Conservation (phyloP, 257 asterid genomes). For the Penstemon davidsonii region DNA sequence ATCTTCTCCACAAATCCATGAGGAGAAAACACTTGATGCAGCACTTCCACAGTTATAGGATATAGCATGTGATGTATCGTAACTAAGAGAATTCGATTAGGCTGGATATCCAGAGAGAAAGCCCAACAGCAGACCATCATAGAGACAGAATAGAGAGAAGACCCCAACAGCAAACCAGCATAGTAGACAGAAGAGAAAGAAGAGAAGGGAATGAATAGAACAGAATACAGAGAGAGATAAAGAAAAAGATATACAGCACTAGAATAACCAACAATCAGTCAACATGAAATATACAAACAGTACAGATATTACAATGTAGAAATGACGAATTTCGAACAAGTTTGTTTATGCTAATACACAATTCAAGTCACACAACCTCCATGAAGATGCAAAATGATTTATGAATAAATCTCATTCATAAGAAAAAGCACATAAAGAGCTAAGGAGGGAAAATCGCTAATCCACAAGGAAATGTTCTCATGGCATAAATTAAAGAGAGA, state of each 20-base stretch:
- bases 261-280: constrained; percentile 33
- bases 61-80: constrained; percentile 99
- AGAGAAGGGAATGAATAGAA: constrained; percentile 84
- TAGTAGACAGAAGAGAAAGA: constrained; percentile 70
- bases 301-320: background rate
- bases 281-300: constrained; percentile 25
- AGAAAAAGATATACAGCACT: constrained; percentile 41
- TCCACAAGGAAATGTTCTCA: constrained; percentile 12
- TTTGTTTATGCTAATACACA: background rate
- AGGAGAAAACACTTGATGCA: constrained; percentile 99
- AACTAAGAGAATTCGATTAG: constrained; percentile 98
- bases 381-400: background rate
- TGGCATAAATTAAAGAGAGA: constrained; percentile 1
- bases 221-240: constrained; percentile 49
- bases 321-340: constrained; percentile 22
- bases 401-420: constrained; percentile 1
- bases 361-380: constrained; percentile 16
- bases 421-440: background rate
- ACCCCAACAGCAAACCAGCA: constrained; percentile 87
- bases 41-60: constrained; percentile 99
- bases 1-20: constrained; percentile 99
- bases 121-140: constrained; percentile 75
- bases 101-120: constrained; percentile 82
- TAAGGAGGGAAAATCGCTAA: background rate
- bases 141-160: constrained; percentile 68